Percentiles rank a stretch among this genome's conserved stretches.
Conservation (phyloP, 2,329 filamentous ascomycete genomes). For the Talaromyces sp. region DNA sequence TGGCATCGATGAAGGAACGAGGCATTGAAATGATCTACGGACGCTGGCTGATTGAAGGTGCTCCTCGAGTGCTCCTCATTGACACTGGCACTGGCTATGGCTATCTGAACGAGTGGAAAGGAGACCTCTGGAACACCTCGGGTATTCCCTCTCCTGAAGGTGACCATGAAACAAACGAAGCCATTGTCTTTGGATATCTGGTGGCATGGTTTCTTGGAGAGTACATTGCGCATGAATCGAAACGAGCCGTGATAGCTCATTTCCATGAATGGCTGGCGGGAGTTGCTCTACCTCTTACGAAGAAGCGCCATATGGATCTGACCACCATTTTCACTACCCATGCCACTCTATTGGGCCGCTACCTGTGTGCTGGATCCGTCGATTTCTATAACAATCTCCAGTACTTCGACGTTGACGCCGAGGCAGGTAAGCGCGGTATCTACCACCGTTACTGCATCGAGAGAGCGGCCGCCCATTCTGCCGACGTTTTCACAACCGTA, state of each 20-base stretch:
- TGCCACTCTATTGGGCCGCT: slow-evolving; percentile 89
- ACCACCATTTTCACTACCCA: slow-evolving; percentile 99
- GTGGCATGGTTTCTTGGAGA: slow-evolving; percentile 98
- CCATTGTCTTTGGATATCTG: slow-evolving; percentile 94
- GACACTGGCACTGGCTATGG: slow-evolving; percentile 91
- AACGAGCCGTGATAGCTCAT: slow-evolving; percentile 89
- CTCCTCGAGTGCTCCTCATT: slow-evolving; percentile 87
- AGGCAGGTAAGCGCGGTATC: slow-evolving; percentile 96
- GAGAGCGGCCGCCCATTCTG: slow-evolving; percentile 82
- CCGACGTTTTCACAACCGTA: slow-evolving; percentile 97
- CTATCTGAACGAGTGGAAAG: slow-evolving; percentile 94
- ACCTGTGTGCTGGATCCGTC: slow-evolving; percentile 93
- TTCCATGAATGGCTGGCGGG: slow-evolving; percentile 99
- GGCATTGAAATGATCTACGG: slow-evolving; percentile 90
- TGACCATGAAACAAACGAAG: slow-evolving; percentile 94
- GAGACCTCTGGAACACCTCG: slow-evolving; percentile 87
- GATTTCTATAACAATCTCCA: slow-evolving; percentile 99
- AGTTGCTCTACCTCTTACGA: slow-evolving; percentile 85
- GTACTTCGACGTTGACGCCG: slow-evolving; percentile 91
- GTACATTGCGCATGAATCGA: slow-evolving; percentile 93
- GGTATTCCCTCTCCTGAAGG: slow-evolving; percentile 89
- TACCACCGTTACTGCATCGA: slow-evolving; percentile 99
- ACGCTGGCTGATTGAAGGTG: slow-evolving; percentile 95
- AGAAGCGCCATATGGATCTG: slow-evolving; percentile 90
- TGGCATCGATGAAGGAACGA: slow-evolving; percentile 87